A percentile compares a stretch with the other conserved stretches of the same genome.
These are phyloP conservation scores for Physcomitrellopsis africana DNA, from an alignment of 225 moss, liverwort and hornwort species.

Conservation along the genomic window DNA sequence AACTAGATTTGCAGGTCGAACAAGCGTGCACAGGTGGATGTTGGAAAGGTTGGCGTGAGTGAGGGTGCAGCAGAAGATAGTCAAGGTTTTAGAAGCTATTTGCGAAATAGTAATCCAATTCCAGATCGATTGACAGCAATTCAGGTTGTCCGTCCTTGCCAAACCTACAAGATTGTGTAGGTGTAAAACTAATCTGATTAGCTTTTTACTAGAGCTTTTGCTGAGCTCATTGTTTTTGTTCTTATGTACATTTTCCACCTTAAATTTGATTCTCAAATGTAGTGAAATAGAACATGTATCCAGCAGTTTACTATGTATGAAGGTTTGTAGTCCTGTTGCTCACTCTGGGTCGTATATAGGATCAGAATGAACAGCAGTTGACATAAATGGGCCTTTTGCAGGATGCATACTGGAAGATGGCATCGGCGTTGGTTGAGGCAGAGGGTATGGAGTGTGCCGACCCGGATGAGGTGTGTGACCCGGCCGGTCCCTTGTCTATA, in stretches of 20 bases:
- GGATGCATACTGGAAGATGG: conserved; percentile 87
- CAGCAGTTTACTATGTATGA: neutral
- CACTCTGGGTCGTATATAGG: neutral
- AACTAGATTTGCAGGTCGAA: conserved; percentile 39
- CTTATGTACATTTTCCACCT: neutral
- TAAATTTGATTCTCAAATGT: neutral
- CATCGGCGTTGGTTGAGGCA: conserved; percentile 70
- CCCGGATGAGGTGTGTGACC: conserved; percentile 77
- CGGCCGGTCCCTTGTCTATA: neutral
- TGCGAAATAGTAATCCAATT: conserved; percentile 34
- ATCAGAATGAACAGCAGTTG: neutral
- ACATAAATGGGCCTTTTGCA: conserved; percentile 30
- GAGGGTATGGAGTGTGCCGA: conserved; percentile 83
- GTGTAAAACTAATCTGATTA: neutral
- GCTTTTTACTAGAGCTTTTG: neutral
- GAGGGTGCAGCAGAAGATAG: conserved; percentile 24
- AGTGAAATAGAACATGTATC: neutral
- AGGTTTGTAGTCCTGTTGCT: neutral
- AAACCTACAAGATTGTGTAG: too few species aligned
- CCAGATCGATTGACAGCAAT: conserved; percentile 55
- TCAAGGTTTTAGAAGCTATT: conserved; percentile 32
- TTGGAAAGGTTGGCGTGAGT: conserved; percentile 23
- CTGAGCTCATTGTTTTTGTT: neutral
- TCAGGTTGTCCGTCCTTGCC: conserved; percentile 34
- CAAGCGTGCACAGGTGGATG: conserved; percentile 29